A percentile compares a stretch with the other conserved stretches of the same genome.
Conservation (phyloP, 768 basidiomycete genomes). For the Lanmaoa rubissima region DNA sequence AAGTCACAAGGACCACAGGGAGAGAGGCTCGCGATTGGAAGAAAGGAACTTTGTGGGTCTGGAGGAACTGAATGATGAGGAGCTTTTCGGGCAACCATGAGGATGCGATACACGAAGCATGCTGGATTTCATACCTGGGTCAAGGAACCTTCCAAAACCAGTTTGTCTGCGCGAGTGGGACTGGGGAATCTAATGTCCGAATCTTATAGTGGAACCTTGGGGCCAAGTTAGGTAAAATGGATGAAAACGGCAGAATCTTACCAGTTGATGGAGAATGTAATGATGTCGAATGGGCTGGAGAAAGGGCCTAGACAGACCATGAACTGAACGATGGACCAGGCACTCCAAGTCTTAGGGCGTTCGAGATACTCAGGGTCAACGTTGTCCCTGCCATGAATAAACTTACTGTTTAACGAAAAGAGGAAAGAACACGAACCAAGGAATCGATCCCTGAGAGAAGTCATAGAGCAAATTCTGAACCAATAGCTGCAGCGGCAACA, state of each 20-base stretch:
- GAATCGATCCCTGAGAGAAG: conserved; percentile 37
- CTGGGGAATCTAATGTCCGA: conserved; percentile 27
- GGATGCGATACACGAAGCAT: neutral
- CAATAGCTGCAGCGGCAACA: conserved; percentile 34
- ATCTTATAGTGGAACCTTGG: conserved; percentile 34
- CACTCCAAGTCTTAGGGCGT: conserved; percentile 31
- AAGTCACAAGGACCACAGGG: conserved; percentile 28
- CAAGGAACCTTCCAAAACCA: conserved; percentile 37
- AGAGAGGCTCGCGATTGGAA: conserved; percentile 32
- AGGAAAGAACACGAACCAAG: conserved; percentile 24
- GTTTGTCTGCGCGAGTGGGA: conserved; percentile 34
- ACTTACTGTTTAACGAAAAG: neutral
- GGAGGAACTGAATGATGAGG: conserved; percentile 34
- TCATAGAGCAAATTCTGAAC: conserved; percentile 36
- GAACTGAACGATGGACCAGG: conserved; percentile 35
- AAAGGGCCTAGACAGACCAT: conserved; percentile 37
- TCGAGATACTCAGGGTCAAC: conserved; percentile 38
- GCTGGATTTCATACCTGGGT: conserved; percentile 30
- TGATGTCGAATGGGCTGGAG: conserved; percentile 36
- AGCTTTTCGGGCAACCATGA: conserved; percentile 19
- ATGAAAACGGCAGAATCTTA: neutral
- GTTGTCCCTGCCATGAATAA: conserved; percentile 31
- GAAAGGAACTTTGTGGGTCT: conserved; percentile 32
- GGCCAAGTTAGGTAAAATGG: neutral
- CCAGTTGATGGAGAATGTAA: conserved; percentile 34